Evolutionary conservation across 1,139 yeast species (phyloP).

Genomic region (Yamadazyma atmosphaerica): DNA sequence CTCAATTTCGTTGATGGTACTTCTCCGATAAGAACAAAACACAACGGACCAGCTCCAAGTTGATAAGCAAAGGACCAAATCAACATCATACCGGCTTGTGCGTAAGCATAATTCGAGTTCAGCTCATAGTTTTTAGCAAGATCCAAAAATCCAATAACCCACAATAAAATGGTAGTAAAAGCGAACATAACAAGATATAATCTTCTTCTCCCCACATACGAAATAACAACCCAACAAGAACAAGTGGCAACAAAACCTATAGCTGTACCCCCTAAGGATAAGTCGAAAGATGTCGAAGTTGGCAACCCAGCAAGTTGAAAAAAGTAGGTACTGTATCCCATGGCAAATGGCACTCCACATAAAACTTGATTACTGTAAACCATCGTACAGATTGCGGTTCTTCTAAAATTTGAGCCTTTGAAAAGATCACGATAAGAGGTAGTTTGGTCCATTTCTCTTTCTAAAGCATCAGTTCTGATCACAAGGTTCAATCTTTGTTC

Average conservation of each 20-base stretch:
- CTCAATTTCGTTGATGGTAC: slow-evolving; percentile 53
- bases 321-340: slow-evolving; percentile 52
- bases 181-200: slow-evolving; percentile 43
- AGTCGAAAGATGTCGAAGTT: slow-evolving; percentile 36
- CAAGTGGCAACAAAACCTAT: slow-evolving; percentile 51
- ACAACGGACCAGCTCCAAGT: slow-evolving; percentile 53
- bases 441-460: slow-evolving; percentile 4
- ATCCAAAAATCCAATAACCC: slow-evolving; percentile 43
- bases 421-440: slow-evolving; percentile 46
- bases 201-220: slow-evolving; percentile 46
- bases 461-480: slow-evolving; percentile 2
- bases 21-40: slow-evolving; percentile 55
- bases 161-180: slow-evolving; percentile 32
- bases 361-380: slow-evolving; percentile 49
- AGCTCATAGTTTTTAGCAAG: background rate
- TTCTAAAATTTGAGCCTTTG: slow-evolving; percentile 45
- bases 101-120: slow-evolving; percentile 30
- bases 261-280: slow-evolving; percentile 41
- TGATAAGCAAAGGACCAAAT: slow-evolving; percentile 49
- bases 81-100: slow-evolving; percentile 43
- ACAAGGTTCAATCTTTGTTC: slow-evolving; percentile 2
- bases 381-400: slow-evolving; percentile 52
- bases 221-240: slow-evolving; percentile 47
- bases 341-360: slow-evolving; percentile 46
- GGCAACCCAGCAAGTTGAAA: slow-evolving; percentile 48